Conservation (phyloP, 495 filamentous ascomycete genomes). For the Lasiosphaeria miniovina region DNA sequence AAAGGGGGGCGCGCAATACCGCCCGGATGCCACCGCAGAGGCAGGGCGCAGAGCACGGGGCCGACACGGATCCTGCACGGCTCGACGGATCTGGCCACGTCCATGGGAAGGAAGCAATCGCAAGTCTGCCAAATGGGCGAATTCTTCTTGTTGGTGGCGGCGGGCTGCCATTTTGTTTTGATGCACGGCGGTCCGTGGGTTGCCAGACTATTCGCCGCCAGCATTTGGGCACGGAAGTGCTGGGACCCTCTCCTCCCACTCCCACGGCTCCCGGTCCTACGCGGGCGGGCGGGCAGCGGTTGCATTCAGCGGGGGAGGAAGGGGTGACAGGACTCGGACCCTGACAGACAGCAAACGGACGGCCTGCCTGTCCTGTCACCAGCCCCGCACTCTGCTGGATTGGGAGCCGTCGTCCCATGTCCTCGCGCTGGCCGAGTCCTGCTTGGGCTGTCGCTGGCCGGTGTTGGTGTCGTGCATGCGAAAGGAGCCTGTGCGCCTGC, state of each 20-base stretch:
- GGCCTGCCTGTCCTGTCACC: background rate
- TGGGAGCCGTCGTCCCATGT: background rate
- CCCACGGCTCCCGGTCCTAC: slow-evolving; percentile 8
- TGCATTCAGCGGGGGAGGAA: background rate
- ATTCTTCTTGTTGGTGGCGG: background rate
- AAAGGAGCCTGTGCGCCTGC: background rate
- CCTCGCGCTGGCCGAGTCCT: background rate
- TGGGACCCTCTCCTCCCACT: slow-evolving; percentile 4
- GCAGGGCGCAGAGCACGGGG: too few relatives aligned
- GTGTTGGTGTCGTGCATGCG: background rate
- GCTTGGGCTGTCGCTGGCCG: background rate
- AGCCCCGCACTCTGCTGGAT: too few relatives aligned
- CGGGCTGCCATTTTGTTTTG: background rate
- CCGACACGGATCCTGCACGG: background rate
- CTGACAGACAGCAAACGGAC: background rate
- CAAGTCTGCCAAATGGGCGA: background rate
- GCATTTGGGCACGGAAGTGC: slow-evolving; percentile 12
- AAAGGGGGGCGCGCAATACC: too few relatives aligned
- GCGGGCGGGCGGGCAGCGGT: slow-evolving; percentile 7
- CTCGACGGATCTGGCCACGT: background rate
- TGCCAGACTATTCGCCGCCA: slow-evolving; percentile 3
- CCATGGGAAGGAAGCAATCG: background rate
- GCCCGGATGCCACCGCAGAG: too few relatives aligned
- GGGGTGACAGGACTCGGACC: background rate
- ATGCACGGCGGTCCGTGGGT: slow-evolving; percentile 15